Base-by-base conservation (phyloP, 164 flowering plant species). In the Magnolia kwangsiensis region DNA sequence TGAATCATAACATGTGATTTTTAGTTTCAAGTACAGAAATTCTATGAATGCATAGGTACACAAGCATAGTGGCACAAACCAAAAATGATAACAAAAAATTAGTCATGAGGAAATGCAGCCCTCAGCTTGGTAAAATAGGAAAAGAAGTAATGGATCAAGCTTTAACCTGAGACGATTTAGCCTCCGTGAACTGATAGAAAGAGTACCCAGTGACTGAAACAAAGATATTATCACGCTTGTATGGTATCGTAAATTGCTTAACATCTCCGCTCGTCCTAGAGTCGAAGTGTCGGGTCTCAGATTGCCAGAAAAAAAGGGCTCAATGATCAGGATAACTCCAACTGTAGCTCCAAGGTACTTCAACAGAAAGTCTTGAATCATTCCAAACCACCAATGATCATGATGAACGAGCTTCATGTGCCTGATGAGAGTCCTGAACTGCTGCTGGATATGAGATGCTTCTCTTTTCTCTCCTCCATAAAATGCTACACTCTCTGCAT, bases 321-420 rank as follows among this genome's bases (percentile, higher is more conserved):
- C 99, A 77, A 96, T 96, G 75, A 94, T 96, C 76, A 96, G 84
- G 77, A 96, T 80, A 78, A 93, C 99, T 74, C 95, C 98, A 67
- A 96, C 93, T 65, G 99, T 96, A 63, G 99, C 99, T 79, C 99
- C 99, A 79, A 96, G 95, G 85, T 96, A 96, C 87, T 96, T 96
- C 83, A 93, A 75, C 65, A 96, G 82, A 82, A 96, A 96, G 80
- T 96, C 99, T 75, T 96, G 99, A 81, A 96, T 93, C 97, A 96
- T 96, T 80, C 99, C 99, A 87, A 96, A 96, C 99, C 99, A 96
- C 99, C 99, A 96, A 78, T 94, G 96, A 55, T 96, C 97, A 79
- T 94, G 98, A 77, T 85, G 94, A 74, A 94, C 99, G 83, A 80
- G 80, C 55, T 86, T 82, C 95, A 94, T 79, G 77, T 96, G 99